A percentile compares a stretch with the other conserved stretches of the same genome.
phyloP scores from a whole-genome alignment of 2,329 filamentous ascomycete species.

The Arachnomyces sp. region DNA sequence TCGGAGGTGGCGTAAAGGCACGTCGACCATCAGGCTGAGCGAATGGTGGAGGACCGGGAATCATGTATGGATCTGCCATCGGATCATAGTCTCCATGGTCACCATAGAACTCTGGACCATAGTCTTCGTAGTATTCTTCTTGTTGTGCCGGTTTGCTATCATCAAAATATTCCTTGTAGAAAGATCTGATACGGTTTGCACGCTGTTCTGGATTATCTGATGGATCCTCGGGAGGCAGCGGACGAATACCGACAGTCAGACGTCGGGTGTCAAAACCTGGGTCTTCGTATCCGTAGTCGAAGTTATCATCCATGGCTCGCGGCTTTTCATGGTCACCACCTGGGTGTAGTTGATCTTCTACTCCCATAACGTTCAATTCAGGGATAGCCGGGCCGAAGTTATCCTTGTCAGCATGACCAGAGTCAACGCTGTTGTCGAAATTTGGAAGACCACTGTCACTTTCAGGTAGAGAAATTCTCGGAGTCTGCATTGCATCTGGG shows the following conservation, averaged over 20 bases:
- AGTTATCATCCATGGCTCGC: too few species aligned
- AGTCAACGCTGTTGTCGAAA: too few species aligned
- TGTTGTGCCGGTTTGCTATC: slow-evolving; percentile 55
- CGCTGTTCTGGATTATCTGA: slow-evolving; percentile 88
- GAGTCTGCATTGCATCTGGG: too few species aligned
- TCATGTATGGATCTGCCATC: slow-evolving; percentile 27
- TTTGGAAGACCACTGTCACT: too few species aligned
- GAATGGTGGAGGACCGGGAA: slow-evolving; percentile 50
- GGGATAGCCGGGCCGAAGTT: too few species aligned
- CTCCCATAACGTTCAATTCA: too few species aligned
- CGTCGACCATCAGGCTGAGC: slow-evolving; percentile 78
- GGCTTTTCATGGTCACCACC: too few species aligned
- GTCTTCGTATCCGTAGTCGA: too few species aligned
- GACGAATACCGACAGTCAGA: slow-evolving; percentile 61
- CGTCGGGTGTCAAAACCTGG: slow-evolving; percentile 37
- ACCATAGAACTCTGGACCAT: slow-evolving; percentile 61
- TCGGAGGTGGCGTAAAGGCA: slow-evolving; percentile 91
- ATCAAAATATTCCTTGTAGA: slow-evolving; percentile 99
- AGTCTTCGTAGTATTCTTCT: slow-evolving; percentile 65
- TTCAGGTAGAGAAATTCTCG: too few species aligned
- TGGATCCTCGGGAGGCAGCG: slow-evolving; percentile 78
- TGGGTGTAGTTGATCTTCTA: too few species aligned
- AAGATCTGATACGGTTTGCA: slow-evolving; percentile 93
- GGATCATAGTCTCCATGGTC: slow-evolving; percentile 38
- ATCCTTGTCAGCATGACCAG: too few species aligned